Evolutionary conservation across 2,329 filamentous ascomycete genomes (phyloP), one percentile per base, ranked within the genome.

Genomic region (Hymenotorrendiella dingleyae): DNA sequence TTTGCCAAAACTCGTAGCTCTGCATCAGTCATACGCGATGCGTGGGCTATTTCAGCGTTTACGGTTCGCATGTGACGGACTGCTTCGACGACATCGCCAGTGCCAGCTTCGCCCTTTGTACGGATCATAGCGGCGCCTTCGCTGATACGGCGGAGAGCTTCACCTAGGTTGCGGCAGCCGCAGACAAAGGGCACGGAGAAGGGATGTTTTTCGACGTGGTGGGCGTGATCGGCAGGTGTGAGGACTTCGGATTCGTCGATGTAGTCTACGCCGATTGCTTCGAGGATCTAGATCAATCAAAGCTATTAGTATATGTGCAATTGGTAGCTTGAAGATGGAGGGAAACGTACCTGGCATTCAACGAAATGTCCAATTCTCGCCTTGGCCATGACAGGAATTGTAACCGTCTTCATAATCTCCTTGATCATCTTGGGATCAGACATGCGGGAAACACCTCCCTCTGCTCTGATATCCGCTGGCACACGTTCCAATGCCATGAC

Each of bases 401-500:
- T 97, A 35, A 97, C 93, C 29, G 89, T 82, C 3, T 76, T 80
- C 80, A 96, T 94, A 64, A 98, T 97, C 66, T 90, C 86, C 68
- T 85, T 84, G 75, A 97, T 97, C 78, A 96, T 86, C 57, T 76
- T 72, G 2, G 93, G 93, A 70, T 97, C 91, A 2, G 86, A 93
- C 93, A 98, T 98, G 67, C 93, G 85, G 10, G 89, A 89, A 17
- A 98, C 93, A 62, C 93, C 93, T 56, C 93, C 93, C 64, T 95
- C 77, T 48, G 75, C 82, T 57, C 93, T 82, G 65, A 98, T 98
- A 67, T 98, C 93, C 58, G 93, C 91, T 39, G 93, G 93, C 37
- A 97, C 93, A 53, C 93, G 85, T 77, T 97, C 93, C 49, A 98
- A 83, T 28, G 93, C 93, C 93, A 98, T 98, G 71, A 98, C 93